Evolutionary conservation across 1,284 basidiomycete genomes (phyloP).

Genomic region (Irpex sp.): DNA sequence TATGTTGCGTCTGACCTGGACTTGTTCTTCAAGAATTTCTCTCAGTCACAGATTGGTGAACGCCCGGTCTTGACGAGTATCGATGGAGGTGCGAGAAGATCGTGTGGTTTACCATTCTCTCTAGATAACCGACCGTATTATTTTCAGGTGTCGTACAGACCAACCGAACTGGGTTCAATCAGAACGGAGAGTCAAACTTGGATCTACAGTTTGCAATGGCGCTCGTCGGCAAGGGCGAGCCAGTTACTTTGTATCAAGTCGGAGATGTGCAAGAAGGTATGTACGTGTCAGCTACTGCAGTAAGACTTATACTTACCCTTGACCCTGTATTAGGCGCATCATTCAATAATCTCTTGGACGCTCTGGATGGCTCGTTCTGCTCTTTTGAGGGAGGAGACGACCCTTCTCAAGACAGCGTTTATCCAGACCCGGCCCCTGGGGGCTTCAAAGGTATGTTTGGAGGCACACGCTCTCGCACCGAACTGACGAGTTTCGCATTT

Average conservation of each 20-base stretch:
- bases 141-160: slow-evolving; percentile 30
- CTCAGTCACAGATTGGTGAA: slow-evolving; percentile 29
- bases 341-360: slow-evolving; percentile 45
- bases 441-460: slow-evolving; percentile 36
- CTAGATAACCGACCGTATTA: neutral
- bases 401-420: slow-evolving; percentile 44
- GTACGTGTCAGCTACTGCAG: slow-evolving; percentile 6
- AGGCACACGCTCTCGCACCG: neutral
- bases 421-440: slow-evolving; percentile 45
- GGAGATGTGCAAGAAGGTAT: slow-evolving; percentile 41
- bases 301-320: neutral
- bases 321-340: slow-evolving; percentile 32
- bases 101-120: no score
- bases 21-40: slow-evolving; percentile 41
- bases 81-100: slow-evolving; percentile 39
- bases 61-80: slow-evolving; percentile 41
- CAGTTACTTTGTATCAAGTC: slow-evolving; percentile 43
- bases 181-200: slow-evolving; percentile 54
- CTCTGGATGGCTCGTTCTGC: slow-evolving; percentile 51
- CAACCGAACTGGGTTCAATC: slow-evolving; percentile 30
- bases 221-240: slow-evolving; percentile 37
- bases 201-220: slow-evolving; percentile 50
- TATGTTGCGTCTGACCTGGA: slow-evolving; percentile 42
- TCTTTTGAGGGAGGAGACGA: slow-evolving; percentile 61
- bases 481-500: neutral